Evolutionary conservation across 768 basidiomycete species (phyloP).

Genomic region (Xerocomellus chrysenteron): DNA sequence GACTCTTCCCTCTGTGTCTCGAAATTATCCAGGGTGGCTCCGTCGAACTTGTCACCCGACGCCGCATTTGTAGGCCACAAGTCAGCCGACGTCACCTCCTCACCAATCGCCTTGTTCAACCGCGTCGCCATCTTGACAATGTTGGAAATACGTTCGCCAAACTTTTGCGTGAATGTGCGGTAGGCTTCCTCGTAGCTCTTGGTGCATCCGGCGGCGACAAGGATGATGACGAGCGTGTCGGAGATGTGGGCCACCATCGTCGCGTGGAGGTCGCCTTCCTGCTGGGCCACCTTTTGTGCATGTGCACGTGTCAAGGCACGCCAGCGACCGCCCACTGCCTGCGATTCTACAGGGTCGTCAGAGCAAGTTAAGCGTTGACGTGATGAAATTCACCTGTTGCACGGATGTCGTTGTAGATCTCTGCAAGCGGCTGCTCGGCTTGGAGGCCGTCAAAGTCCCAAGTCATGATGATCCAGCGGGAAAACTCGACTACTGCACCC

Average conservation of each 20-base stretch:
- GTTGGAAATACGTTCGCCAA: conserved; percentile 36
- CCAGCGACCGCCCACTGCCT: conserved; percentile 55
- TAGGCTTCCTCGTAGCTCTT: conserved; percentile 32
- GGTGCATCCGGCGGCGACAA: conserved; percentile 41
- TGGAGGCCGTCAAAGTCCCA: conserved; percentile 36
- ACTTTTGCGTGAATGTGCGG: conserved; percentile 32
- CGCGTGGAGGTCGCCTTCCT: conserved; percentile 32
- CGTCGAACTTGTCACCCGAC: conserved; percentile 43
- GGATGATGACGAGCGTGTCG: conserved; percentile 43
- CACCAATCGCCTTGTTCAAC: conserved; percentile 50
- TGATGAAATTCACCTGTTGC: conserved; percentile 37
- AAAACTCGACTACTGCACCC: conserved; percentile 32
- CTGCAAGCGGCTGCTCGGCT: conserved; percentile 28
- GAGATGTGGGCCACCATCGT: conserved; percentile 45
- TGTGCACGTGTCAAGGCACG: conserved; percentile 52
- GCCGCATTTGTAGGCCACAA: conserved; percentile 49
- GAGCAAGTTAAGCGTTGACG: not conserved
- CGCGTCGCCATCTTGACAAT: conserved; percentile 33
- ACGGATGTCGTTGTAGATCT: conserved; percentile 41
- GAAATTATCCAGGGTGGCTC: conserved; percentile 46
- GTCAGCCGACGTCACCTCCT: conserved; percentile 57
- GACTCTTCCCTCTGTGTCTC: conserved; percentile 22
- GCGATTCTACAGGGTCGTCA: conserved; percentile 39
- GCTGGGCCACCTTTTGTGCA: conserved; percentile 33
- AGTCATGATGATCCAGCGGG: conserved; percentile 33